Evolutionary conservation across 495 filamentous ascomycete genomes (phyloP).

Genomic region (Penicillium crystallinum): DNA sequence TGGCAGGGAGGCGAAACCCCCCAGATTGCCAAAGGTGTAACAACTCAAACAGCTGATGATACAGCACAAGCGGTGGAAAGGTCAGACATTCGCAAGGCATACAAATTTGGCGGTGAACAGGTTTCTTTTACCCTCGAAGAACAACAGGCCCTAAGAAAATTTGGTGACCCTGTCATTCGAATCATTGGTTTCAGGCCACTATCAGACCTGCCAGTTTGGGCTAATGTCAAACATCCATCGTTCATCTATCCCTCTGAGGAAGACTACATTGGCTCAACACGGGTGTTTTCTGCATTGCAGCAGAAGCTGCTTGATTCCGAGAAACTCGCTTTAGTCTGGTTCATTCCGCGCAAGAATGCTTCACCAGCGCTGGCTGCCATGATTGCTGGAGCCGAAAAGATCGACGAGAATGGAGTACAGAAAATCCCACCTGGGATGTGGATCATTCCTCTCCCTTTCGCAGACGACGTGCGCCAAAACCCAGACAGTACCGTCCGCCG

Average conservation of each 20-base stretch:
- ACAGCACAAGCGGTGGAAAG: constrained; percentile 72
- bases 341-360: constrained; percentile 73
- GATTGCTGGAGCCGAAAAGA: constrained; percentile 62
- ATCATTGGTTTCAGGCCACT: constrained; percentile 92
- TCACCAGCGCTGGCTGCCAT: constrained; percentile 75
- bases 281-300: constrained; percentile 87
- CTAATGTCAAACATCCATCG: constrained; percentile 73
- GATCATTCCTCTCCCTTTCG: constrained; percentile 82
- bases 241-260: constrained; percentile 96
- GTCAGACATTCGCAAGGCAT: constrained; percentile 80
- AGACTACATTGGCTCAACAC: constrained; percentile 81
- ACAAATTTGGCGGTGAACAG: constrained; percentile 90
- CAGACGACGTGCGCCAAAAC: constrained; percentile 79
- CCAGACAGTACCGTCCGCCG: constrained; percentile 53
- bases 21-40: constrained; percentile 70
- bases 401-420: constrained; percentile 62
- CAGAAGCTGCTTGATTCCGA: constrained; percentile 73
- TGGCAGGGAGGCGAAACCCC: constrained; percentile 78
- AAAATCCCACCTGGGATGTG: constrained; percentile 80
- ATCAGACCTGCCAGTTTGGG: constrained; percentile 73
- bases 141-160: constrained; percentile 65
- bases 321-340: constrained; percentile 86
- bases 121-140: constrained; percentile 83
- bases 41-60: constrained; percentile 68
- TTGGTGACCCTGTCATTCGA: constrained; percentile 76